Percentiles rank a stretch among this genome's conserved stretches.
These are phyloP conservation scores for Fraxinus xanthoxyloides DNA, from an alignment of 305 asterid species.

Conservation along the genomic window DNA sequence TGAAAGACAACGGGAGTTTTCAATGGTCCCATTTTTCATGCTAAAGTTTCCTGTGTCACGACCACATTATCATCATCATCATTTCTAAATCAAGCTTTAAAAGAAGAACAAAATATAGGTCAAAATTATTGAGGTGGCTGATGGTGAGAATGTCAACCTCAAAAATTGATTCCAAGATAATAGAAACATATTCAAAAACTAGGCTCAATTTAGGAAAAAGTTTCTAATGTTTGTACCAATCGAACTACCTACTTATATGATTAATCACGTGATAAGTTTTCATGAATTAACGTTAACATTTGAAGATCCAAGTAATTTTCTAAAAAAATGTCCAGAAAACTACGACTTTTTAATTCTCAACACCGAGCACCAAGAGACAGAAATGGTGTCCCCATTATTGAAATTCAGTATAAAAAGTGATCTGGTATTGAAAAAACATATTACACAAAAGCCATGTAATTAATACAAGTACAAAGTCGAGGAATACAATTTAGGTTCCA, in stretches of 20 bases:
- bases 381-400: not conserved
- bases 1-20: not conserved
- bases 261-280: not conserved
- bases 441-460: not conserved
- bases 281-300: not conserved
- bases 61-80: not conserved
- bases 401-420: not conserved
- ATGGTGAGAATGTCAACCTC: not conserved
- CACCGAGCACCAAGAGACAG: not conserved
- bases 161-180: not conserved
- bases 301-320: not conserved
- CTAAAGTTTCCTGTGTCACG: not conserved
- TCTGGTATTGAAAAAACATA: not conserved
- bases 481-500: slow-evolving; percentile 1
- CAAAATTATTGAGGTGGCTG: not conserved
- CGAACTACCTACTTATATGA: not conserved
- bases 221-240: not conserved
- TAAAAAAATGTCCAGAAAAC: not conserved
- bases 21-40: not conserved
- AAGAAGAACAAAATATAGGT: not conserved
- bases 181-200: not conserved
- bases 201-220: not conserved
- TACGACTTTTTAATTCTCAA: not conserved
- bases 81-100: too few relatives aligned
- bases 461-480: not conserved